These are phyloP conservation scores for Tetradesmus obliquus DNA, from an alignment of 139 green algal genomes.

Conservation along the genomic window DNA sequence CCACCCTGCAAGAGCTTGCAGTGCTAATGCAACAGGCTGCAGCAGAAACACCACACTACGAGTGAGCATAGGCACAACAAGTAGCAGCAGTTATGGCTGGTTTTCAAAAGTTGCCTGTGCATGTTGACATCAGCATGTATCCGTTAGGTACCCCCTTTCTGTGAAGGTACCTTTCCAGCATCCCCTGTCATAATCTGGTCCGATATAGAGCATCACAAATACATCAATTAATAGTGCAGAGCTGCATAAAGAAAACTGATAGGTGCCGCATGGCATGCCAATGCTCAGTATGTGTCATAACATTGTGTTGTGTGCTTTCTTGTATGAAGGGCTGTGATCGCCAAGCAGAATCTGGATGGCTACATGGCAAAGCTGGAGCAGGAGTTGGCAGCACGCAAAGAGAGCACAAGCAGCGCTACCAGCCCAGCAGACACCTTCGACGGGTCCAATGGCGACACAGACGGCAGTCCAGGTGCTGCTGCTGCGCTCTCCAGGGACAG, in stretches of 20 bases:
- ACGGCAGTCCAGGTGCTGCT: background rate
- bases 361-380: conserved; percentile 27
- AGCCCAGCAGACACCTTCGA: background rate
- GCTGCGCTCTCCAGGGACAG: background rate
- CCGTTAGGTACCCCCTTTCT: background rate
- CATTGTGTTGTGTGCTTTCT: background rate
- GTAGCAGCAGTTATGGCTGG: background rate
- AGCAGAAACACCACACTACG: conserved; percentile 6
- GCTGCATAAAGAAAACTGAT: background rate
- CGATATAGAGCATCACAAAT: background rate
- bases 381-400: background rate
- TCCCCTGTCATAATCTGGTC: too few relatives aligned
- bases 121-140: background rate
- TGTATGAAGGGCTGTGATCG: background rate
- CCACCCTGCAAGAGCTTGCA: conserved; percentile 12
- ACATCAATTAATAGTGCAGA: background rate
- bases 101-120: background rate
- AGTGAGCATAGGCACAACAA: background rate
- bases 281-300: background rate
- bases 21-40: conserved; percentile 22
- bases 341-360: background rate
- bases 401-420: background rate
- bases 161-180: too few relatives aligned
- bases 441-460: background rate
- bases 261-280: background rate